A percentile compares a stretch with the other conserved stretches of the same genome.
phyloP scores from a whole-genome alignment of 495 filamentous ascomycete genomes.

The Neohortaea acidophila region DNA sequence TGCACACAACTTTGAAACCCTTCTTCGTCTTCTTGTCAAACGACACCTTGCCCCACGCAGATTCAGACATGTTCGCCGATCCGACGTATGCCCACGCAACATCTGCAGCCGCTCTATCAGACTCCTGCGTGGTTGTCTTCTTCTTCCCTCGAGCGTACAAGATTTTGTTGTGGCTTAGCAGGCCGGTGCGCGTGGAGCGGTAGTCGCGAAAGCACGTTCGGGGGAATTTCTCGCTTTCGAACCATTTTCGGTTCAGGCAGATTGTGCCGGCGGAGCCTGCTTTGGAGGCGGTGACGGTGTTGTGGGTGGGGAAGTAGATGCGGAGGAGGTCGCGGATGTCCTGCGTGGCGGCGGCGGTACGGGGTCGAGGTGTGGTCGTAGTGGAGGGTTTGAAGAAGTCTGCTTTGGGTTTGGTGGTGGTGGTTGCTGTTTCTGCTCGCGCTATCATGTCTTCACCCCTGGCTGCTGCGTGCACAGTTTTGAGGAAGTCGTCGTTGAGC shows the following conservation, averaged over 20 bases:
- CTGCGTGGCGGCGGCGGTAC: conserved; percentile 2
- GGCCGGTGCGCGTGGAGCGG: conserved; percentile 43
- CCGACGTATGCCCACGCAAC: conserved; percentile 74
- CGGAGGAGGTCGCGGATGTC: conserved; percentile 41
- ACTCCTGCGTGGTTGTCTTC: conserved; percentile 5
- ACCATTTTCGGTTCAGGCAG: conserved; percentile 58
- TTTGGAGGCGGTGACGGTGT: conserved; percentile 51
- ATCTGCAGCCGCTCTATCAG: background rate
- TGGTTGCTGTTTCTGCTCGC: background rate
- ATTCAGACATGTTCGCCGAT: conserved; percentile 81
- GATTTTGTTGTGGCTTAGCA: conserved; percentile 86
- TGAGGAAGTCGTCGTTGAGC: conserved; percentile 50
- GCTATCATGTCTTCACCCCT: conserved; percentile 35
- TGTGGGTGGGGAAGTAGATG: conserved; percentile 68
- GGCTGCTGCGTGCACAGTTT: conserved; percentile 57
- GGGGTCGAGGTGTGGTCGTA: background rate
- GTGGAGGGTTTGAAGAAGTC: conserved; percentile 18
- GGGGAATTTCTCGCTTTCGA: conserved; percentile 50
- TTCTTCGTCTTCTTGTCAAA: conserved; percentile 50
- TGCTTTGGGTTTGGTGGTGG: conserved; percentile 7
- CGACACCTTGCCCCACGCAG: conserved; percentile 71
- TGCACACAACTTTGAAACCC: conserved; percentile 57
- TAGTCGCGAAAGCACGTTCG: conserved; percentile 57
- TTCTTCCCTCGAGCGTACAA: conserved; percentile 46
- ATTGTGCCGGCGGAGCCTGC: conserved; percentile 60